These are phyloP conservation scores for Rhizophora mangle DNA, from an alignment of 345 rosid genomes.

Conservation along the genomic window DNA sequence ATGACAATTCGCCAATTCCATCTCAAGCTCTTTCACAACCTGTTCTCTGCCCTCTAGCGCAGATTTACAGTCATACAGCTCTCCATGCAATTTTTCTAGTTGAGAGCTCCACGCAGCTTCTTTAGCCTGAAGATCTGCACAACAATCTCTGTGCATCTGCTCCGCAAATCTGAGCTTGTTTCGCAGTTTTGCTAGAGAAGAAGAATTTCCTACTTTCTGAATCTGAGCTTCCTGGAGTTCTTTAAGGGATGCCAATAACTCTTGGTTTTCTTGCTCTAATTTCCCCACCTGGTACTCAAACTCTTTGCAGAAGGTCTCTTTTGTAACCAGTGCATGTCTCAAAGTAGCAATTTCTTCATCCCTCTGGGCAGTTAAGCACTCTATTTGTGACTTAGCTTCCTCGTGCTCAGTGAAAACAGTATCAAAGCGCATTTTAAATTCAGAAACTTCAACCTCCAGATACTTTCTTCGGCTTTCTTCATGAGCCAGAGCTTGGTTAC, in stretches of 20 bases:
- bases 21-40: neutral
- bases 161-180: neutral
- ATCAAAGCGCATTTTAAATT: slow-evolving; percentile 3
- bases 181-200: neutral
- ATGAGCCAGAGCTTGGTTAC: no score
- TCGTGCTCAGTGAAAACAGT: slow-evolving; percentile 8
- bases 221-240: neutral
- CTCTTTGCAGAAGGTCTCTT: neutral
- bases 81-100: neutral
- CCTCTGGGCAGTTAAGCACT: slow-evolving; percentile 10
- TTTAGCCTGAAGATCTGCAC: neutral
- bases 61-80: neutral
- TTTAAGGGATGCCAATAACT: neutral
- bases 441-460: no score
- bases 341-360: slow-evolving; percentile 6
- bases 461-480: no score
- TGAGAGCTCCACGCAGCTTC: neutral
- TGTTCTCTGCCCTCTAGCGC: neutral
- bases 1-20: neutral
- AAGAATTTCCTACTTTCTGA: neutral
- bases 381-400: slow-evolving; percentile 2
- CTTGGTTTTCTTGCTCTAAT: neutral
- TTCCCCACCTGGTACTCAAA: neutral
- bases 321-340: neutral
- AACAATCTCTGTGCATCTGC: slow-evolving; percentile 6